These are phyloP conservation scores for Backusella liffmaniae DNA, from an alignment of 192 early-diverging fungal genomes.

Conservation along the genomic window DNA sequence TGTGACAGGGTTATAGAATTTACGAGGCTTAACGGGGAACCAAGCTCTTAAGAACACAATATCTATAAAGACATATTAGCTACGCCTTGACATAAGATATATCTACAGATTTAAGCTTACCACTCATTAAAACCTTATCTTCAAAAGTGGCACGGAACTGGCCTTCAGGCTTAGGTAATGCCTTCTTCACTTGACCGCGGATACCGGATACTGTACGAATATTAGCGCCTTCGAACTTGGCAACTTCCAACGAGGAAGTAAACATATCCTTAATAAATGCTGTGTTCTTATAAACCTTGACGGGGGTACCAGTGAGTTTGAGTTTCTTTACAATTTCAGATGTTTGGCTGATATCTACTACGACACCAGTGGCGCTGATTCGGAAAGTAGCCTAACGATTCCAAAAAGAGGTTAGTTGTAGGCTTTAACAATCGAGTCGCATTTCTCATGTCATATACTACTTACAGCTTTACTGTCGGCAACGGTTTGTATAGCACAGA, in stretches of 20 bases:
- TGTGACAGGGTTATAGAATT: slow-evolving; percentile 98
- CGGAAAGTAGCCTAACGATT: slow-evolving; percentile 68
- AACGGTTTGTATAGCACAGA: slow-evolving; percentile 88
- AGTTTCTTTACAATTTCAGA: slow-evolving; percentile 99
- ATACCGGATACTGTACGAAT: slow-evolving; percentile 97
- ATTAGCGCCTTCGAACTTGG: slow-evolving; percentile 96
- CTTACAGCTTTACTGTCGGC: slow-evolving; percentile 51
- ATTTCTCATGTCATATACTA: neutral
- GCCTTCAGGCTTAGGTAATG: slow-evolving; percentile 78
- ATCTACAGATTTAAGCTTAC: slow-evolving; percentile 35
- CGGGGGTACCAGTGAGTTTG: slow-evolving; percentile 93
- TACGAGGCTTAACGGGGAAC: slow-evolving; percentile 93
- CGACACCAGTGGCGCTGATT: slow-evolving; percentile 93
- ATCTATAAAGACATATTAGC: slow-evolving; percentile 55
- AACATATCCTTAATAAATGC: slow-evolving; percentile 99
- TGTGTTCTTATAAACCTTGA: slow-evolving; percentile 96
- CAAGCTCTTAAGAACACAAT: slow-evolving; percentile 97
- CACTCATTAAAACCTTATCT: slow-evolving; percentile 94
- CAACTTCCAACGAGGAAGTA: slow-evolving; percentile 91
- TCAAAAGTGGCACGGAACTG: slow-evolving; percentile 97
- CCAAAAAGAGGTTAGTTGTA: neutral
- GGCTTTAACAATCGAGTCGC: neutral
- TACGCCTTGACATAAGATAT: neutral
- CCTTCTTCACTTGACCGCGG: slow-evolving; percentile 97
- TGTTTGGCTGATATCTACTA: slow-evolving; percentile 90